A percentile compares a stretch with the other conserved stretches of the same genome.
These are phyloP conservation scores for Microstegium vimineum DNA, from an alignment of 176 grass and related monocot genomes.

Conservation along the genomic window DNA sequence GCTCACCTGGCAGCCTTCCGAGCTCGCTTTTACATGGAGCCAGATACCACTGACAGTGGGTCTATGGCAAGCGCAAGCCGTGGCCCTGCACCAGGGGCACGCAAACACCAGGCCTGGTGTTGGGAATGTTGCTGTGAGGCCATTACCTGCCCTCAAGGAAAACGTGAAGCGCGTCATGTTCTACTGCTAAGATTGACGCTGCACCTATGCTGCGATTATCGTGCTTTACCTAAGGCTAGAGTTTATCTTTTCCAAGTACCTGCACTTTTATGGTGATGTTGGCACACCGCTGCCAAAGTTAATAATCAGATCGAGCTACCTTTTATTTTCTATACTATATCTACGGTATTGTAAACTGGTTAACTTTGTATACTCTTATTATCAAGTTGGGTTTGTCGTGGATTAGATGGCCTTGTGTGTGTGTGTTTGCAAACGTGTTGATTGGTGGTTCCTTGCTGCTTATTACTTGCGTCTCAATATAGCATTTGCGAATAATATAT, in stretches of 20 bases:
- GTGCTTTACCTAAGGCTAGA: background rate
- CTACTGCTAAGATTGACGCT: constrained; percentile 50
- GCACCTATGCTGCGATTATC: background rate
- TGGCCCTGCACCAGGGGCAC: constrained; percentile 27
- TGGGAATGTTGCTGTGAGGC: constrained; percentile 68
- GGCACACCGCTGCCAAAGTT: background rate
- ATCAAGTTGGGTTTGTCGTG: background rate
- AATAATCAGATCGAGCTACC: background rate
- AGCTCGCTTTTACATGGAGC: constrained; percentile 85
- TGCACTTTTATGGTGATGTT: background rate
- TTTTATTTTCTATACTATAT: background rate
- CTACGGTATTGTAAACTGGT: background rate
- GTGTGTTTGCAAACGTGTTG: too few relatives aligned
- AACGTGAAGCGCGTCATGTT: constrained; percentile 93
- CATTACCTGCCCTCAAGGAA: constrained; percentile 80
- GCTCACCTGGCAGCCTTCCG: constrained; percentile 87
- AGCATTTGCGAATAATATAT: too few relatives aligned
- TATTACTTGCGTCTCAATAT: too few relatives aligned
- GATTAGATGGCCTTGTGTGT: background rate
- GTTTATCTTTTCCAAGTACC: background rate
- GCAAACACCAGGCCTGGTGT: constrained; percentile 33
- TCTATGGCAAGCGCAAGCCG: constrained; percentile 61
- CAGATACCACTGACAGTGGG: constrained; percentile 71
- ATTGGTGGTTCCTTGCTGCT: too few relatives aligned
- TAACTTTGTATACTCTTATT: background rate